These are phyloP conservation scores for Conticribra guillardii DNA, from an alignment of 108 stramenopile genomes.

Conservation along the genomic window DNA sequence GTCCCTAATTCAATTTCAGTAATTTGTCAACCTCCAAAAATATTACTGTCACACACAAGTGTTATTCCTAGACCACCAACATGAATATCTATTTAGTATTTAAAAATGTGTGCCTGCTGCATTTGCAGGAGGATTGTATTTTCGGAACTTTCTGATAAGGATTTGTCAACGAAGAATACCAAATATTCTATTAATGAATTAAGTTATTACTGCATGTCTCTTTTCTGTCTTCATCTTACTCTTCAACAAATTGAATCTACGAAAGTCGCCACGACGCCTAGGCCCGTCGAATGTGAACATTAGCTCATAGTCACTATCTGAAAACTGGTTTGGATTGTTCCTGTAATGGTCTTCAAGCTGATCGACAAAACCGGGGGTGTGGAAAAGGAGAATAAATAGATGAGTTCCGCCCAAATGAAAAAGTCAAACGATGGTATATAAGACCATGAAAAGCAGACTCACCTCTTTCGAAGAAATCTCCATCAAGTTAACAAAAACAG, in stretches of 20 bases:
- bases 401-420: neutral
- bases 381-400: neutral
- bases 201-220: too few relatives aligned
- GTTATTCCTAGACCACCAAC: too few relatives aligned
- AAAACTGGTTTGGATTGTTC: conserved; percentile 70
- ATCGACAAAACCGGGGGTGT: neutral
- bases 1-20: too few relatives aligned
- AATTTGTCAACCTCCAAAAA: too few relatives aligned
- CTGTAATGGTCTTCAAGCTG: conserved; percentile 74
- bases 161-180: neutral
- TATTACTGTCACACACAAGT: too few relatives aligned
- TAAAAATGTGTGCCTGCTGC: too few relatives aligned
- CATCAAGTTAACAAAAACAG: conserved; percentile 85
- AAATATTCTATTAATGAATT: neutral
- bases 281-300: conserved; percentile 87
- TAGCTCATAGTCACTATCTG: conserved; percentile 77
- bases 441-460: neutral
- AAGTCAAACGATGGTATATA: neutral
- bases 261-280: conserved; percentile 71
- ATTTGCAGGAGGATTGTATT: too few relatives aligned
- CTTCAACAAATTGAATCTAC: conserved; percentile 69
- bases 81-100: too few relatives aligned
- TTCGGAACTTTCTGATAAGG: too few relatives aligned
- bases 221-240: conserved; percentile 47
- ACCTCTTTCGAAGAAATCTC: conserved; percentile 79